phyloP scores from a whole-genome alignment of 768 basidiomycete genomes.

The Plicaturopsis crispa region DNA sequence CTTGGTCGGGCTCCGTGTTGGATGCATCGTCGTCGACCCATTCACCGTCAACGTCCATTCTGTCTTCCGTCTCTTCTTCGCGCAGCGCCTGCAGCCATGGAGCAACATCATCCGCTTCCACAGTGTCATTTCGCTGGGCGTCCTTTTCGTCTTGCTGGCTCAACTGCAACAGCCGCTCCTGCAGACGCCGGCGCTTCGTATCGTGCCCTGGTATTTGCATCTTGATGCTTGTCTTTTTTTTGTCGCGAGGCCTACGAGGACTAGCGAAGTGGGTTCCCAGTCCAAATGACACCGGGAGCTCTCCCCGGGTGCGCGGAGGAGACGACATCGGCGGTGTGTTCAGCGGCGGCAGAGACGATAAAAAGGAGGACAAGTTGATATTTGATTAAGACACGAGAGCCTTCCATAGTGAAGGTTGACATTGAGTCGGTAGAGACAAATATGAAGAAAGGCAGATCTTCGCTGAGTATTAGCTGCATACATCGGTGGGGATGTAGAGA shows the following conservation, averaged over 20 bases:
- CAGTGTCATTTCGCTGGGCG: not conserved
- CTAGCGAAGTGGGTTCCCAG: constrained; percentile 15
- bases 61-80: not conserved
- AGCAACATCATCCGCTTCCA: not conserved
- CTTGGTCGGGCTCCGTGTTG: not conserved
- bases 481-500: too few species aligned
- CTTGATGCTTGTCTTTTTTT: constrained; percentile 4
- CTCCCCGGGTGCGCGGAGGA: too few species aligned
- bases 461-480: too few species aligned
- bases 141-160: not conserved
- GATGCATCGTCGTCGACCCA: not conserved
- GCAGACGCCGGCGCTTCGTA: too few species aligned
- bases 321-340: too few species aligned
- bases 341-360: too few species aligned
- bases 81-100: constrained; percentile 1
- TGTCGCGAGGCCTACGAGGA: constrained; percentile 11
- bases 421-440: too few species aligned
- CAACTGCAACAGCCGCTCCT: constrained; percentile 1
- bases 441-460: too few species aligned
- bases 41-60: not conserved
- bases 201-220: too few species aligned
- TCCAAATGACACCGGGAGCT: constrained; percentile 7
- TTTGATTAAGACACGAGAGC: too few species aligned
- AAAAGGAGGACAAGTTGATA: too few species aligned
- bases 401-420: too few species aligned